A percentile compares a stretch with the other conserved stretches of the same genome.
Evolutionary conservation across 179 eudicot species (phyloP).

Genomic region (Heliamphora pulchella): DNA sequence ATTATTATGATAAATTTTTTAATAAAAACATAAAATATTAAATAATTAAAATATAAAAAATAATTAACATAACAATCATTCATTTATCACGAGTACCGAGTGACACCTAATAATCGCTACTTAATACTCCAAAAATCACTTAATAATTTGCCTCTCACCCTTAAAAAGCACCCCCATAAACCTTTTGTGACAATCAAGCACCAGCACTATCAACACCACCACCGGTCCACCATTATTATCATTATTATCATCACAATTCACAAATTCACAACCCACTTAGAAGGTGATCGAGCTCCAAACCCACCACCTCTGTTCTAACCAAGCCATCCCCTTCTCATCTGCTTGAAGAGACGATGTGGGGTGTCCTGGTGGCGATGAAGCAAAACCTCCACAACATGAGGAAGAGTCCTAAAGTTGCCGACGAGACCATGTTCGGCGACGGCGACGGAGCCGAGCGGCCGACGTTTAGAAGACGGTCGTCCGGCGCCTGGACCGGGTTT

Average conservation of each 20-base stretch:
- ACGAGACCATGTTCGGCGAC: slow-evolving; percentile 40
- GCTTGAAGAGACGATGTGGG: background rate
- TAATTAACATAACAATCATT: no score
- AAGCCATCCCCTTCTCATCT: background rate
- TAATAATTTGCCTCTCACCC: no score
- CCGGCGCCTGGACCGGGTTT: slow-evolving; percentile 18
- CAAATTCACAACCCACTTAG: slow-evolving; percentile 4
- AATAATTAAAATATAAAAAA: no score
- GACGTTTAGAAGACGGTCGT: slow-evolving; percentile 9
- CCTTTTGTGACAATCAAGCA: slow-evolving; percentile 16
- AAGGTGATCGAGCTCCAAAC: background rate
- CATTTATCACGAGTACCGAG: no score
- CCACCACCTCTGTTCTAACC: background rate
- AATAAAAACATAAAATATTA: no score
- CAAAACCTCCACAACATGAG: slow-evolving; percentile 21
- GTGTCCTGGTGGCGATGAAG: slow-evolving; percentile 15
- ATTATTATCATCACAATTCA: no score
- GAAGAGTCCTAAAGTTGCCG: slow-evolving; percentile 57
- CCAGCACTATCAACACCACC: slow-evolving; percentile 15
- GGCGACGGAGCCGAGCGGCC: slow-evolving; percentile 11
- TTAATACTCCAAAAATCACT: no score
- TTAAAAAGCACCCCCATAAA: slow-evolving; percentile 3
- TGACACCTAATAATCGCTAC: no score
- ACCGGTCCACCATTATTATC: background rate
- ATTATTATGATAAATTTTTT: no score